Evolutionary conservation across 2,329 filamentous ascomycete species (phyloP).

Genomic region (Pochonia chlamydosporia): DNA sequence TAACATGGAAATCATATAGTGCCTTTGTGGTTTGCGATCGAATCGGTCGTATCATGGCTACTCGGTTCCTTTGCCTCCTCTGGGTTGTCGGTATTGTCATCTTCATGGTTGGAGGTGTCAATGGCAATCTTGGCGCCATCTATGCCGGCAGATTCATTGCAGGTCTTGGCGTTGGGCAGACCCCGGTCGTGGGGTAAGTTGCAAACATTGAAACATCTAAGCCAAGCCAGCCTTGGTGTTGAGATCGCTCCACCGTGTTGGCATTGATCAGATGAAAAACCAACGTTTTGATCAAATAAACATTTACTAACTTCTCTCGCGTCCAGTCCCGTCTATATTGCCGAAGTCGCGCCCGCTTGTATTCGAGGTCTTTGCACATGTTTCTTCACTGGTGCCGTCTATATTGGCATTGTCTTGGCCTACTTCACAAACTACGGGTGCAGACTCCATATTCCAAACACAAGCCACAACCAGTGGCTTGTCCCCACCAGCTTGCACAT

Average conservation of each 20-base stretch:
- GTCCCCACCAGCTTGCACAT: slow-evolving; percentile 71
- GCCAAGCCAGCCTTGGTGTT: neutral
- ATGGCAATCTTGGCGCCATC: slow-evolving; percentile 49
- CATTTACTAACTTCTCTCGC: neutral
- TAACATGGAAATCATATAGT: too few relatives aligned
- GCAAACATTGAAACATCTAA: too few relatives aligned
- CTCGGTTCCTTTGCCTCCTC: slow-evolving; percentile 48
- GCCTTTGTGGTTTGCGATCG: slow-evolving; percentile 54
- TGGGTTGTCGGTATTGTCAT: slow-evolving; percentile 55
- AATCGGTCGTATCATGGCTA: slow-evolving; percentile 59
- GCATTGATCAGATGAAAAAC: neutral
- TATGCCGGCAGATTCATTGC: slow-evolving; percentile 63
- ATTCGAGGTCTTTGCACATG: slow-evolving; percentile 69
- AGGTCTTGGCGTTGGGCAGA: slow-evolving; percentile 61
- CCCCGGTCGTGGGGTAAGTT: slow-evolving; percentile 53
- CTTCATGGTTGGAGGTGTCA: slow-evolving; percentile 46
- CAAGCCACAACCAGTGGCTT: slow-evolving; percentile 48
- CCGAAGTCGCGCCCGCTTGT: slow-evolving; percentile 63
- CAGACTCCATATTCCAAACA: slow-evolving; percentile 40
- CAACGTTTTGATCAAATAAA: neutral
- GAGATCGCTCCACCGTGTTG: too few relatives aligned
- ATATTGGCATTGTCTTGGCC: slow-evolving; percentile 70
- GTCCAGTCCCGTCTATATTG: slow-evolving; percentile 59
- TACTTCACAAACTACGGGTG: slow-evolving; percentile 70
- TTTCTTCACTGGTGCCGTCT: slow-evolving; percentile 51